Evolutionary conservation across 805 yeast species (phyloP), one percentile per base, ranked within the genome.

Genomic region (Ogataea nakhonphanomensis): DNA sequence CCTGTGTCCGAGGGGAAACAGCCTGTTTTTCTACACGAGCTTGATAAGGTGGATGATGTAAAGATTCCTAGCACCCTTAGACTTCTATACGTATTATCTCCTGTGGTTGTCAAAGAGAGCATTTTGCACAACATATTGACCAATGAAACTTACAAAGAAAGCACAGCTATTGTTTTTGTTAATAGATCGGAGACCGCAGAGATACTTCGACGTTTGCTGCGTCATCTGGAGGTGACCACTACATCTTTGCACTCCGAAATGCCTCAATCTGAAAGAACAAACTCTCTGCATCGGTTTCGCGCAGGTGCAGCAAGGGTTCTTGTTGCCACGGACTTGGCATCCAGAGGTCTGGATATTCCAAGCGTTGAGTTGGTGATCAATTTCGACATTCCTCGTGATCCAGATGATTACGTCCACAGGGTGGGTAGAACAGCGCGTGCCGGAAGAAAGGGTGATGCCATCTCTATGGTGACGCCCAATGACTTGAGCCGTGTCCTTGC

Each of bases 381-480:
- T 58, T 84, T 79, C 52, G 93, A 84, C 58, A 78, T 84, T 38
- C 93, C 95, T 21, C 81, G 87, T 15, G 93, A 84, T 57, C 84
- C 91, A 5, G 86, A 84, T 60, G 86, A 89, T 8, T 84, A 82
- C 55, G 81, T 84, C 50, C 95, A 84, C 61, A 71, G 95, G 64
- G 96, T 90, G 25, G 97, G 97, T 42, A 82, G 97, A 70, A 89
- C 96, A 25, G 99, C 98, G 8, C 84, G 99, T 75, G 98, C 98
- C 2, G 98, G 98, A 2, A 74, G 95, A 53, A 66, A 69, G 36
- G 99, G 99, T 66, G 87, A 79, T 48, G 76, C 95, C 6, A 69
- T 93, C 1, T 78, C 93, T 10, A 73, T 93, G 43, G 84, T 93
- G 4, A 78, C 95, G 1, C 96, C 90, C 53, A 78, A 83, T 44